Evolutionary conservation across 106 monocot species (phyloP).

Genomic region (Iris macrosiphon): DNA sequence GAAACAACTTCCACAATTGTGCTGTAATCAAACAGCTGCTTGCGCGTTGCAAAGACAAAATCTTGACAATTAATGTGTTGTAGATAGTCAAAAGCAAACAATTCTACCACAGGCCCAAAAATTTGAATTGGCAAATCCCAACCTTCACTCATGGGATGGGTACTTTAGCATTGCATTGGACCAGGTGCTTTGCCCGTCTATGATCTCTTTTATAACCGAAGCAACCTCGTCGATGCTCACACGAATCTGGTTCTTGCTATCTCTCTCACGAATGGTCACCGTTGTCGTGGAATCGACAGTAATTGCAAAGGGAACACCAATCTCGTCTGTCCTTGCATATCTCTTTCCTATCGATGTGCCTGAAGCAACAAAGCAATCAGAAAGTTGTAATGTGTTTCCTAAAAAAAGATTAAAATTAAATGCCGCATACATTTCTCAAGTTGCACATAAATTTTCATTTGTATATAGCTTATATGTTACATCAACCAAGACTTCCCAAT

Average conservation of each 20-base stretch:
- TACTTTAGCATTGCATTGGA: slow-evolving; percentile 76
- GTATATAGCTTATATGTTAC: no score
- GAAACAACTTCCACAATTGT: no score
- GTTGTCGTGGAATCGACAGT: slow-evolving; percentile 56
- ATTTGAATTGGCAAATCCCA: no score
- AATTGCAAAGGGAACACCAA: slow-evolving; percentile 32
- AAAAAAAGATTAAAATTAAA: not conserved
- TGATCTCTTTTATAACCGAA: slow-evolving; percentile 59
- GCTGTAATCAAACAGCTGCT: no score
- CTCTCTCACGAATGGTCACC: slow-evolving; percentile 77
- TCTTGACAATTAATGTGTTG: no score
- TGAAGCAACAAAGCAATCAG: slow-evolving; percentile 2
- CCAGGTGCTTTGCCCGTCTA: slow-evolving; percentile 83
- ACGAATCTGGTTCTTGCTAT: slow-evolving; percentile 85
- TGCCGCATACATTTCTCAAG: not conserved
- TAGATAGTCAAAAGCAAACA: no score
- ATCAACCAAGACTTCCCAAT: no score
- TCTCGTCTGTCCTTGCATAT: slow-evolving; percentile 12
- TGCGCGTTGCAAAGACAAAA: no score
- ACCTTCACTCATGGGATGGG: slow-evolving; percentile 46
- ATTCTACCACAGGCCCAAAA: no score
- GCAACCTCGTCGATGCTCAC: slow-evolving; percentile 66
- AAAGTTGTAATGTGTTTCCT: no score
- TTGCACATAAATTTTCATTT: not conserved
- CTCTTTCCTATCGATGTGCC: slow-evolving; percentile 84